phyloP scores from a whole-genome alignment of 2,329 filamentous ascomycete genomes.

The Beauveria pseudobassiana region DNA sequence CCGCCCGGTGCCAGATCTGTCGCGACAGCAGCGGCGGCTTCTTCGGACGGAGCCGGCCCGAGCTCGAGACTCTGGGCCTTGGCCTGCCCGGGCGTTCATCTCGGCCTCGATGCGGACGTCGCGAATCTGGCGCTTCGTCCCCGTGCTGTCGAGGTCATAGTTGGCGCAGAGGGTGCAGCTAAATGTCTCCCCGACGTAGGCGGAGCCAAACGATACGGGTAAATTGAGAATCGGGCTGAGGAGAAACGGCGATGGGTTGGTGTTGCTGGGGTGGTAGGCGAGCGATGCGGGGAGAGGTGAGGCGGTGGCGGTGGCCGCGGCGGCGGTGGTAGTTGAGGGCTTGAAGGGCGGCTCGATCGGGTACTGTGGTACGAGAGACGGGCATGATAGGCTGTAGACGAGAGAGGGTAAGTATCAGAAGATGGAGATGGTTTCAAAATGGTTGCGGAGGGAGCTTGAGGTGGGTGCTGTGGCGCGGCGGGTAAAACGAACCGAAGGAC shows the following conservation, averaged over 20 bases:
- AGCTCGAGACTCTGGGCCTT: conserved; percentile 59
- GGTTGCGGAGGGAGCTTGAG: neutral
- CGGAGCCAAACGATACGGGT: conserved; percentile 84
- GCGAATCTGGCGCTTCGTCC: conserved; percentile 41
- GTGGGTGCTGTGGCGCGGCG: neutral
- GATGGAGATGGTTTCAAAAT: neutral
- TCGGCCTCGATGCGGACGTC: conserved; percentile 81
- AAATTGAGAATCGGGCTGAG: conserved; percentile 67
- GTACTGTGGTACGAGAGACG: conserved; percentile 65
- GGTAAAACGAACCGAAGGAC: conserved; percentile 52
- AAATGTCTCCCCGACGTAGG: conserved; percentile 93
- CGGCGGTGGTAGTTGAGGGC: conserved; percentile 31
- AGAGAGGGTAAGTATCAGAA: too few species aligned
- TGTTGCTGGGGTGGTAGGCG: conserved; percentile 50
- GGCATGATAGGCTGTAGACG: conserved; percentile 64
- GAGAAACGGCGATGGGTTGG: conserved; percentile 48
- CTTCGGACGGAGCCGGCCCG: conserved; percentile 23
- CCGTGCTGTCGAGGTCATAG: conserved; percentile 53
- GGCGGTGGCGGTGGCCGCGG: conserved; percentile 25
- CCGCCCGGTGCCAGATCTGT: conserved; percentile 51
- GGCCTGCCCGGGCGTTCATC: conserved; percentile 71
- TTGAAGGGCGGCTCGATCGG: conserved; percentile 43
- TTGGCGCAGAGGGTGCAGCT: conserved; percentile 94
- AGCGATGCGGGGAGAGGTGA: conserved; percentile 56
- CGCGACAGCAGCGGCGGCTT: neutral